These are phyloP conservation scores for Besnoitia besnoiti DNA, from an alignment of 169 alveolate species.

Conservation along the genomic window DNA sequence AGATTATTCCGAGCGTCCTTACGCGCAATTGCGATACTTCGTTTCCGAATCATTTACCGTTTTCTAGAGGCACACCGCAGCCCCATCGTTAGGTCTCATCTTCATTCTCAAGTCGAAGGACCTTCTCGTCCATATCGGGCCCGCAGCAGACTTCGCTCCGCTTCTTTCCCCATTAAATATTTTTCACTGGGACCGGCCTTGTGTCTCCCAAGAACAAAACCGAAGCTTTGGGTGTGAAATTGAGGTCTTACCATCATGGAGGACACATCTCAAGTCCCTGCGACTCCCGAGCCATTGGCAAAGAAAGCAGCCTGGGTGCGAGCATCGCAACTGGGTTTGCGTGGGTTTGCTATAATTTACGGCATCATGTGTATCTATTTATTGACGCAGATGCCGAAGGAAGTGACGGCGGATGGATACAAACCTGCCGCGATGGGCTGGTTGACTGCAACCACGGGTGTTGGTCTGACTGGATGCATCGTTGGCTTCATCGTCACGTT, in stretches of 20 bases:
- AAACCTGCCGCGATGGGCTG: constrained; percentile 44
- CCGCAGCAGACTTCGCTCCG: too few relatives aligned
- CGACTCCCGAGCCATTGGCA: neutral
- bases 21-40: too few relatives aligned
- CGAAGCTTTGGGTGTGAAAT: too few relatives aligned
- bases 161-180: too few relatives aligned
- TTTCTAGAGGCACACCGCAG: too few relatives aligned
- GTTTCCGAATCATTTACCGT: too few relatives aligned
- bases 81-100: too few relatives aligned
- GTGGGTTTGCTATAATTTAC: constrained; percentile 17
- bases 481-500: constrained; percentile 51
- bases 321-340: constrained; percentile 17
- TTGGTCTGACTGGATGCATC: constrained; percentile 52
- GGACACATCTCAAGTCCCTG: neutral
- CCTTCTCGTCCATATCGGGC: too few relatives aligned
- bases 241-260: neutral
- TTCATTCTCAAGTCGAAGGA: too few relatives aligned
- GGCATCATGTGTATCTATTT: constrained; percentile 40
- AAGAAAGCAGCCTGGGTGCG: neutral
- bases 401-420: neutral
- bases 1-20: too few relatives aligned
- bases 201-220: too few relatives aligned
- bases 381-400: constrained; percentile 43
- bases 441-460: constrained; percentile 35
- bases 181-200: too few relatives aligned